Conservation (phyloP, 768 basidiomycete species). For the Leucosporidium yakuticum region DNA sequence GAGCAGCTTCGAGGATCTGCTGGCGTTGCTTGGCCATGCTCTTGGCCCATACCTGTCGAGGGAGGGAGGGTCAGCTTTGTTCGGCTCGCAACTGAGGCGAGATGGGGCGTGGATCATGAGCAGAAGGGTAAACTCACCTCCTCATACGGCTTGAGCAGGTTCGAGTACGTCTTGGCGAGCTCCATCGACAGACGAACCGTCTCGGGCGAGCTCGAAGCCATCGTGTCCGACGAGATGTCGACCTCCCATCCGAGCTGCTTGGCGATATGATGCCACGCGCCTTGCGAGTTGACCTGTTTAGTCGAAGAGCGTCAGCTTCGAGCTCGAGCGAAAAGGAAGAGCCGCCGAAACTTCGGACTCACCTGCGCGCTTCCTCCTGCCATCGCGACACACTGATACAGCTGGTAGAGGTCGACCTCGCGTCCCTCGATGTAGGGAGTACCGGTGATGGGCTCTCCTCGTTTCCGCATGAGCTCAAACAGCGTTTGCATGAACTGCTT, state of each 20-base stretch:
- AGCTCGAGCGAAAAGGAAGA: not conserved
- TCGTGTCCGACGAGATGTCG: conserved; percentile 9
- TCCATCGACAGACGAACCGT: conserved; percentile 32
- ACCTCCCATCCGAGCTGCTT: conserved; percentile 25
- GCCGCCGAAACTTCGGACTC: not conserved
- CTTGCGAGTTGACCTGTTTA: conserved; percentile 23
- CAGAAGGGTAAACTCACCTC: conserved; percentile 1
- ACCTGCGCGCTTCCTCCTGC: conserved; percentile 22
- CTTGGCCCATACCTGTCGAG: conserved; percentile 20
- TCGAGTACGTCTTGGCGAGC: conserved; percentile 29
- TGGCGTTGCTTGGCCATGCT: conserved; percentile 19
- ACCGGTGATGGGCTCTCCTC: conserved; percentile 35
- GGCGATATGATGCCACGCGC: conserved; percentile 33
- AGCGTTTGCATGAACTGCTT: conserved; percentile 36
- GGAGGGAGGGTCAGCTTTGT: too few species aligned
- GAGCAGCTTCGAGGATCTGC: conserved; percentile 14
- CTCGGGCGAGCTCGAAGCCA: conserved; percentile 9
- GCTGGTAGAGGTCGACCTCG: conserved; percentile 36
- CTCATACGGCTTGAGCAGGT: conserved; percentile 35
- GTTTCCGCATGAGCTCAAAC: conserved; percentile 36
- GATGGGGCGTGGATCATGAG: too few species aligned
- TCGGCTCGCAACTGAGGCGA: too few species aligned
- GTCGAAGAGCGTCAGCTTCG: not conserved
- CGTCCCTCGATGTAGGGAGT: conserved; percentile 30
- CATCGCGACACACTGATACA: conserved; percentile 33